These are phyloP conservation scores for Wallacemonas sp. DNA, from an alignment of 208 protist genomes.

Conservation along the genomic window DNA sequence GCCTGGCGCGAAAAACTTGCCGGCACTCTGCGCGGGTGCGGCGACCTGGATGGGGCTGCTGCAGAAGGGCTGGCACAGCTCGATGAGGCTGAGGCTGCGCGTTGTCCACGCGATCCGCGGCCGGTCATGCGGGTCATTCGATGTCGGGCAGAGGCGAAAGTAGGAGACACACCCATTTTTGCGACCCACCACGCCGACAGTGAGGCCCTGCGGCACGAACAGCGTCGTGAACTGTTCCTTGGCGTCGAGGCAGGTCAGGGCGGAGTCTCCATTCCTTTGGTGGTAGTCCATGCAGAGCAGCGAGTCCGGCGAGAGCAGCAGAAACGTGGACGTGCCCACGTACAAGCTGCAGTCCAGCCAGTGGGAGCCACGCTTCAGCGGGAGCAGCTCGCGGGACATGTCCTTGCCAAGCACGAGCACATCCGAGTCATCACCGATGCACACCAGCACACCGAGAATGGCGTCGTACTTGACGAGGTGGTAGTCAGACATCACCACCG, in stretches of 20 bases:
- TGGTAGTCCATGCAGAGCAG: constrained; percentile 77
- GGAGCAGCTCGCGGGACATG: constrained; percentile 55
- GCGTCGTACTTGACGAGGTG: constrained; percentile 80
- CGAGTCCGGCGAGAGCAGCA: constrained; percentile 69
- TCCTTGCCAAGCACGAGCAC: constrained; percentile 68
- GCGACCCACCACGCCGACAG: constrained; percentile 65
- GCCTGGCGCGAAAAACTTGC: constrained; percentile 46
- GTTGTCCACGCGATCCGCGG: constrained; percentile 57
- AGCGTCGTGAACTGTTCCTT: constrained; percentile 56
- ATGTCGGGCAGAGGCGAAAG: constrained; percentile 53
- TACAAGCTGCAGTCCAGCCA: constrained; percentile 79
- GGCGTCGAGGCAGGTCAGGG: constrained; percentile 29
- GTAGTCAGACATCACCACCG: constrained; percentile 76
- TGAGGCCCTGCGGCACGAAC: constrained; percentile 75
- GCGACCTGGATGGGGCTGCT: constrained; percentile 20
- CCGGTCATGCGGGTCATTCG: constrained; percentile 32
- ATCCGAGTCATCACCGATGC: constrained; percentile 69
- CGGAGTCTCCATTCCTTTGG: constrained; percentile 26
- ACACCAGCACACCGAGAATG: constrained; percentile 68
- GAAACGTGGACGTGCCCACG: constrained; percentile 73
- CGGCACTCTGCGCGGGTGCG: constrained; percentile 17
- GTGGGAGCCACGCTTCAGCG: constrained; percentile 45
- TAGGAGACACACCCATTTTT: constrained; percentile 68
- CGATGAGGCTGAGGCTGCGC: constrained; percentile 47
- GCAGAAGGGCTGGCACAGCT: constrained; percentile 60